These are phyloP conservation scores for button mushroom (Agaricus bisporus) DNA, from an alignment of 768 basidiomycete species.

Conservation along the genomic window DNA sequence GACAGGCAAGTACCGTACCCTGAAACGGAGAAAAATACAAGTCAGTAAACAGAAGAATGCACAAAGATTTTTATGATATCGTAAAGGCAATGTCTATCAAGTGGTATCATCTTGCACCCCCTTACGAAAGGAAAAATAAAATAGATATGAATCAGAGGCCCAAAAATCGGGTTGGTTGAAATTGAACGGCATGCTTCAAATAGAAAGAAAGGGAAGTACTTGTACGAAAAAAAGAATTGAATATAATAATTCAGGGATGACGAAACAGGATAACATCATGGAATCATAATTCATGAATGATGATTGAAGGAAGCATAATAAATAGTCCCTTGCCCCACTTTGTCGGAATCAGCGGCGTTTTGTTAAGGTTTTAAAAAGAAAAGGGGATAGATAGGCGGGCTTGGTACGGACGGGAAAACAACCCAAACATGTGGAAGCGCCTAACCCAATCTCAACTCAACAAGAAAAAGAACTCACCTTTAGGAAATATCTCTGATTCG, in stretches of 20 bases:
- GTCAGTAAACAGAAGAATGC: neutral
- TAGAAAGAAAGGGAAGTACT: no score
- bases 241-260: neutral
- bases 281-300: slow-evolving; percentile 2
- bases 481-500: slow-evolving; percentile 63
- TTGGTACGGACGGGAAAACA: neutral
- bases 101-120: no score
- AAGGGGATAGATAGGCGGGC: neutral
- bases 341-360: neutral
- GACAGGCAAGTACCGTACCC: slow-evolving; percentile 56
- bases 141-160: neutral
- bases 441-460: no score
- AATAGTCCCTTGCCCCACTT: neutral
- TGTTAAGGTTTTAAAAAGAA: neutral
- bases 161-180: neutral
- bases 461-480: slow-evolving; percentile 31
- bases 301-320: neutral
- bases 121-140: neutral
- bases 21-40: slow-evolving; percentile 14
- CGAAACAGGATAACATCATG: slow-evolving; percentile 8
- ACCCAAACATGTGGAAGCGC: neutral
- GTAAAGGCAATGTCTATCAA: no score
- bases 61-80: no score
- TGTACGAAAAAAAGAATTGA: no score
- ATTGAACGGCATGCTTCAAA: no score